Percentiles rank a stretch among this genome's conserved stretches.
phyloP scores from a whole-genome alignment of 768 basidiomycete species.

The Mycena albidolilacea region DNA sequence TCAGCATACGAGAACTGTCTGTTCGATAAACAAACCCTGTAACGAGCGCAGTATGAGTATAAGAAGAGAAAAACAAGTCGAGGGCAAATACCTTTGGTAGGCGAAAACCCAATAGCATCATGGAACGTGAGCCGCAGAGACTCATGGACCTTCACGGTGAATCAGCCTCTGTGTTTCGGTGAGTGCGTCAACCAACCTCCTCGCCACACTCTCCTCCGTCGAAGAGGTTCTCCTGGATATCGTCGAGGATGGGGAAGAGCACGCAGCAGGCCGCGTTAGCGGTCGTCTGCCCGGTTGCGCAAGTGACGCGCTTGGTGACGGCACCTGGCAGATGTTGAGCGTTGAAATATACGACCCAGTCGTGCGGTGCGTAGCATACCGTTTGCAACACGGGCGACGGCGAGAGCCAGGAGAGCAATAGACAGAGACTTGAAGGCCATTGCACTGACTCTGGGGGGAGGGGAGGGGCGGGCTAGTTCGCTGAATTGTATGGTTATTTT shows the following conservation, averaged over 20 bases:
- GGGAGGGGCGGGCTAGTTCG: too few relatives aligned
- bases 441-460: background rate
- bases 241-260: slow-evolving; percentile 57
- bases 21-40: slow-evolving; percentile 10
- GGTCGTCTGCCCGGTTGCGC: slow-evolving; percentile 44
- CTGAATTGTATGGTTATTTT: too few relatives aligned
- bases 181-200: slow-evolving; percentile 39
- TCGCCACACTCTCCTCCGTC: slow-evolving; percentile 54
- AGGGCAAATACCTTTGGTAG: slow-evolving; percentile 9
- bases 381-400: slow-evolving; percentile 5
- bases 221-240: slow-evolving; percentile 56
- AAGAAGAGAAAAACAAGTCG: background rate
- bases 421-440: slow-evolving; percentile 8
- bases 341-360: too few relatives aligned
- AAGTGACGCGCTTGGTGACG: slow-evolving; percentile 43
- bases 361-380: background rate
- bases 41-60: background rate
- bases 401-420: slow-evolving; percentile 13
- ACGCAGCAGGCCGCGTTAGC: slow-evolving; percentile 55
- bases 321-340: slow-evolving; percentile 29
- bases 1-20: background rate
- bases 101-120: slow-evolving; percentile 45
- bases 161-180: too few relatives aligned
- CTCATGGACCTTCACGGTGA: background rate
- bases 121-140: slow-evolving; percentile 35